Conservation (phyloP, 148 eudicot species). For the Arctostaphylos glauca region DNA sequence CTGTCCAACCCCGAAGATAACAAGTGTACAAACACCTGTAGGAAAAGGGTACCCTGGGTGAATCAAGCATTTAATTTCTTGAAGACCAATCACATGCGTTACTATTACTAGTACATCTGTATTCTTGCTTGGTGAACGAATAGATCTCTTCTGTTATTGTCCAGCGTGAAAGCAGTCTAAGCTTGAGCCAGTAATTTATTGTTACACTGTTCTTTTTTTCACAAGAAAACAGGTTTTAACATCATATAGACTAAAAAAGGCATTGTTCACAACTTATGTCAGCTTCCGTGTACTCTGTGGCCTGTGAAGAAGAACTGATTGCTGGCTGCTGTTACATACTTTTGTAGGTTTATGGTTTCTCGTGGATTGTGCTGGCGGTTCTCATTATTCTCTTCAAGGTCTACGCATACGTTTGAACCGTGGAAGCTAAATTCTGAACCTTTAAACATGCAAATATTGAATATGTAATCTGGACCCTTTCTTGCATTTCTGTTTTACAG, state of each 20-base stretch:
- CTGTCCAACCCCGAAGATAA: neutral
- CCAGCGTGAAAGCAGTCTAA: neutral
- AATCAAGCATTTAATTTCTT: neutral
- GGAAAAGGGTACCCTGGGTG: neutral
- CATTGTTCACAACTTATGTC: neutral
- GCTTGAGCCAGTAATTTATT: neutral
- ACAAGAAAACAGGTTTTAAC: neutral
- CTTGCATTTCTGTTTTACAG: slow-evolving; percentile 34
- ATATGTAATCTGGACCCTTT: slow-evolving; percentile 9
- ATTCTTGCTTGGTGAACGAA: neutral
- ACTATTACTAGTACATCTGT: neutral
- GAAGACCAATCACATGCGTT: neutral
- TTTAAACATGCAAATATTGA: neutral
- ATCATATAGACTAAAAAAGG: neutral
- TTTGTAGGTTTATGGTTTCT: slow-evolving; percentile 79
- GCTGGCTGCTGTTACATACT: neutral
- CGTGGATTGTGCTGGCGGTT: slow-evolving; percentile 79
- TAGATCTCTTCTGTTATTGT: neutral
- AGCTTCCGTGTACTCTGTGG: neutral
- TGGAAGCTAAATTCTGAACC: slow-evolving; percentile 8
- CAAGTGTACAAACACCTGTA: neutral
- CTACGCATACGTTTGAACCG: slow-evolving; percentile 4
- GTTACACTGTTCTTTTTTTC: neutral
- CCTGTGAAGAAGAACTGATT: slow-evolving; percentile 12
- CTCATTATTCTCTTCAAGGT: slow-evolving; percentile 92